These are phyloP conservation scores for Daldinia eschscholtzii DNA, from an alignment of 2,329 filamentous ascomycete species.

Conservation along the genomic window DNA sequence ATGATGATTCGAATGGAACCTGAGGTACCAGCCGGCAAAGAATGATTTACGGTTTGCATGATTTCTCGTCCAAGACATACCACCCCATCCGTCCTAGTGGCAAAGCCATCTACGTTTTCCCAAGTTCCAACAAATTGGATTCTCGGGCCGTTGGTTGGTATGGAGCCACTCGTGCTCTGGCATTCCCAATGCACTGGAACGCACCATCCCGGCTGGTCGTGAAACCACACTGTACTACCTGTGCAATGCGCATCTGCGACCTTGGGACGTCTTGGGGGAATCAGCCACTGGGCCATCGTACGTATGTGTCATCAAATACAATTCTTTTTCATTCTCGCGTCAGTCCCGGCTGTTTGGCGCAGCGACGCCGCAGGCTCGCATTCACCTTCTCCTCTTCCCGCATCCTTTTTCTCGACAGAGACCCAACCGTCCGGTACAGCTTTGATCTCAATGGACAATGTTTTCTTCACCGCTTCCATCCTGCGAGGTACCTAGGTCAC, in stretches of 20 bases:
- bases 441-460: constrained; percentile 30
- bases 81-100: constrained; percentile 24
- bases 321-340: constrained; percentile 33
- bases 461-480: constrained; percentile 40
- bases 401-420: constrained; percentile 29
- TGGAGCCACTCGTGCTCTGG: constrained; percentile 41
- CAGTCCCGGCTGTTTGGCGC: constrained; percentile 44
- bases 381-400: constrained; percentile 35
- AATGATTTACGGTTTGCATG: constrained; percentile 37
- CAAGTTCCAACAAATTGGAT: constrained; percentile 42
- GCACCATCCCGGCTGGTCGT: constrained; percentile 47
- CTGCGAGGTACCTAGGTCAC: constrained; percentile 15
- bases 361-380: constrained; percentile 43
- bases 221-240: constrained; percentile 43
- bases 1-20: constrained; percentile 10
- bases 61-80: constrained; percentile 32
- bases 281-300: constrained; percentile 36
- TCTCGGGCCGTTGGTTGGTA: constrained; percentile 41
- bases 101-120: constrained; percentile 16
- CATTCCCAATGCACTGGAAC: constrained; percentile 50
- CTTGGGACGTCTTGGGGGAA: constrained; percentile 30
- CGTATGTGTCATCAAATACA: constrained; percentile 39
- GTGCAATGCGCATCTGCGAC: constrained; percentile 30
- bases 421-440: constrained; percentile 41
- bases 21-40: constrained; percentile 35